Conservation (phyloP, 352 stramenopile genomes). For the Globisporangium paddicum region DNA sequence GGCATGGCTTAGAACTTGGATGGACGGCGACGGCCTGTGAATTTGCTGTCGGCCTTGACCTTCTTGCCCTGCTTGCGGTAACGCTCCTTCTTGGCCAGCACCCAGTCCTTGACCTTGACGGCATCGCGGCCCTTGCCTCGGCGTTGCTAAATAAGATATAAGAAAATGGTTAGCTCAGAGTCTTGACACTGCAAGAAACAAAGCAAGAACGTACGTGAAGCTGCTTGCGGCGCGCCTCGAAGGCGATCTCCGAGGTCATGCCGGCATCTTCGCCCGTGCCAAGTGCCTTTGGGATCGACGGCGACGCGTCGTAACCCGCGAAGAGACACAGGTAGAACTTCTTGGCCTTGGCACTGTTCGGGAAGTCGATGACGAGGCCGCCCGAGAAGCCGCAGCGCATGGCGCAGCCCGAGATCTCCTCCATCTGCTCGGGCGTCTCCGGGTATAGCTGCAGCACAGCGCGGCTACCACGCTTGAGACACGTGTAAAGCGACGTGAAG, state of each 20-base stretch:
- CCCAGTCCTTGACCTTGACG: conserved; percentile 92
- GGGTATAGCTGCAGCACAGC: conserved; percentile 99
- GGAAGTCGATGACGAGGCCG: conserved; percentile 99
- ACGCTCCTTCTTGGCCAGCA: conserved; percentile 97
- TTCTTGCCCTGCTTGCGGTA: conserved; percentile 98
- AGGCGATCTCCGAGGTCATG: conserved; percentile 43
- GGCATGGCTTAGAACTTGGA: conserved; percentile 89
- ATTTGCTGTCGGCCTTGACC: conserved; percentile 97
- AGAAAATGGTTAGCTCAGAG: background rate
- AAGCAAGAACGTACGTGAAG: conserved; percentile 30
- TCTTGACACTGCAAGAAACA: background rate
- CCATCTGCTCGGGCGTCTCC: conserved; percentile 96
- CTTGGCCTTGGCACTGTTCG: conserved; percentile 99
- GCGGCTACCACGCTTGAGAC: conserved; percentile 80
- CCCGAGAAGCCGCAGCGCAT: conserved; percentile 92
- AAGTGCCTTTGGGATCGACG: conserved; percentile 82
- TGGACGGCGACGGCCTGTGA: conserved; percentile 95
- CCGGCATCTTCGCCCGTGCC: conserved; percentile 38
- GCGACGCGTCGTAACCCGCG: conserved; percentile 84
- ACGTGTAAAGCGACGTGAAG: conserved; percentile 93
- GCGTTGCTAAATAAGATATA: conserved; percentile 29
- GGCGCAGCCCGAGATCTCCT: conserved; percentile 87
- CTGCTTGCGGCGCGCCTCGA: conserved; percentile 56
- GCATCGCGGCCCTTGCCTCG: conserved; percentile 44
- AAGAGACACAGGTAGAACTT: conserved; percentile 99